A percentile compares a stretch with the other conserved stretches of the same genome.
These are phyloP conservation scores for Staphylotrichum longicolle DNA, from an alignment of 495 filamentous ascomycete species.

Conservation along the genomic window DNA sequence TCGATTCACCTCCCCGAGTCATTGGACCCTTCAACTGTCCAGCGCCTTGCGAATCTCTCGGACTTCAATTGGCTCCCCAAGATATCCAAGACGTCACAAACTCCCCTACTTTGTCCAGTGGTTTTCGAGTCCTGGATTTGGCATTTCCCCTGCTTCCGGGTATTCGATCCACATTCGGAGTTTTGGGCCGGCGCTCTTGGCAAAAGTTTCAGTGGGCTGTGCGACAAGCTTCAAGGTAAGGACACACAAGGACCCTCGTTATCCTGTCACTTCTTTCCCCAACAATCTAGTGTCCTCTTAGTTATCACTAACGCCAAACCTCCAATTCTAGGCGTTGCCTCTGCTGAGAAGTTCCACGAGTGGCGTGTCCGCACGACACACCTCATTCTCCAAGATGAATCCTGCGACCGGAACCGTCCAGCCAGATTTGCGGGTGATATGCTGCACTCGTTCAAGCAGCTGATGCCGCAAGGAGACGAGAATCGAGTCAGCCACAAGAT, in stretches of 20 bases:
- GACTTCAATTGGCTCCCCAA: not conserved
- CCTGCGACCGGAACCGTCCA: no score
- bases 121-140: conserved; percentile 10
- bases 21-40: not conserved
- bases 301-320: not conserved
- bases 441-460: no score
- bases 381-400: no score
- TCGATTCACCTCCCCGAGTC: conserved; percentile 1
- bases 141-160: conserved; percentile 3
- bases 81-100: not conserved
- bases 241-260: no score
- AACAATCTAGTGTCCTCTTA: no score
- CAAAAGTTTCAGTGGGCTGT: not conserved
- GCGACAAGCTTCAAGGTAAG: conserved; percentile 3
- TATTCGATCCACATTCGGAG: conserved; percentile 3
- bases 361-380: no score
- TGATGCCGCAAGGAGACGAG: no score
- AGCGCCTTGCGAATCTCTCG: not conserved
- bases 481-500: no score
- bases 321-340: not conserved
- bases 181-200: conserved; percentile 17
- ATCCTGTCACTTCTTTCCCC: no score
- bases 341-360: no score
- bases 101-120: not conserved
- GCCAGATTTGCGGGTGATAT: no score